phyloP scores from a whole-genome alignment of 129 eudicot species.

The Scalesia atractyloides region DNA sequence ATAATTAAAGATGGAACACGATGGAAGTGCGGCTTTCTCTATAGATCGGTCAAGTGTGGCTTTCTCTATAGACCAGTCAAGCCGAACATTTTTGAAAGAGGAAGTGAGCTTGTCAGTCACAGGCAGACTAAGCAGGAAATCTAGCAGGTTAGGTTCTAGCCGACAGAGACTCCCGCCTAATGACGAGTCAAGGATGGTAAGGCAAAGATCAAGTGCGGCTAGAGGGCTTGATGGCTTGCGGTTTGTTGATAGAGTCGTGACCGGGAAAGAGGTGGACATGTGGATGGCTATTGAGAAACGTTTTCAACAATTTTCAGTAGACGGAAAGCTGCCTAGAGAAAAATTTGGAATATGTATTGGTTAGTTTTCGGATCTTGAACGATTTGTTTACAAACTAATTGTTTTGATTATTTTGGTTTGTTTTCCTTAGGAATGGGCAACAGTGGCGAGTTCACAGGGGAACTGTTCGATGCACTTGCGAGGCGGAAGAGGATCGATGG shows the following conservation, averaged over 20 bases:
- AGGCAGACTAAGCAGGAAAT: slow-evolving; percentile 35
- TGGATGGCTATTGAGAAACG: slow-evolving; percentile 85
- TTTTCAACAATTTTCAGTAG: slow-evolving; percentile 46
- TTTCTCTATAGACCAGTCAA: slow-evolving; percentile 16
- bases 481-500: slow-evolving; percentile 58
- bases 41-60: slow-evolving; percentile 18
- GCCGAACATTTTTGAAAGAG: slow-evolving; percentile 4
- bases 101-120: slow-evolving; percentile 29
- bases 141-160: slow-evolving; percentile 28
- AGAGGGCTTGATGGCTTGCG: slow-evolving; percentile 76
- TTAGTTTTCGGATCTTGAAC: slow-evolving; percentile 32
- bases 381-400: not conserved
- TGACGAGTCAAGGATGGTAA: slow-evolving; percentile 44
- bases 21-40: slow-evolving; percentile 8
- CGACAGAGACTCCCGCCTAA: not conserved
- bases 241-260: slow-evolving; percentile 64
- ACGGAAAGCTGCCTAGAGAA: slow-evolving; percentile 69
- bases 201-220: slow-evolving; percentile 66
- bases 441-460: slow-evolving; percentile 69
- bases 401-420: slow-evolving; percentile 3
- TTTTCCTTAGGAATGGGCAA: slow-evolving; percentile 77
- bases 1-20: slow-evolving; percentile 25
- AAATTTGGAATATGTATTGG: slow-evolving; percentile 91
- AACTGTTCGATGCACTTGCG: slow-evolving; percentile 73
- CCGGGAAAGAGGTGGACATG: slow-evolving; percentile 74